phyloP scores from a whole-genome alignment of 805 yeast species.

The Wickerhamiella siamensis region DNA sequence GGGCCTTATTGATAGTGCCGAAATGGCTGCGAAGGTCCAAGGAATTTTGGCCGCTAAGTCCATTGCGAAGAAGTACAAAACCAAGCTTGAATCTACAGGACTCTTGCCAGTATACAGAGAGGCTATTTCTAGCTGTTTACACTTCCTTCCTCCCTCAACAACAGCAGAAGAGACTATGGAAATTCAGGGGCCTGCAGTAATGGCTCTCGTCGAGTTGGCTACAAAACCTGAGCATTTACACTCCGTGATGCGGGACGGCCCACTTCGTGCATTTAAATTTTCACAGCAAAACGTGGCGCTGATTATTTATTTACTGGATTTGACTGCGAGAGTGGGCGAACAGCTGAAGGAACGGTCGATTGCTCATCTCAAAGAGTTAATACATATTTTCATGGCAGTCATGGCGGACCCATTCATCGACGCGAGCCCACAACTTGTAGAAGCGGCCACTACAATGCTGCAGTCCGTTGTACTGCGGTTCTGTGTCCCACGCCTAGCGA shows the following conservation, averaged over 20 bases:
- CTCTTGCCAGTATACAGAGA: slow-evolving; percentile 21
- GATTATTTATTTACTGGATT: slow-evolving; percentile 9
- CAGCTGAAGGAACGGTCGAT: slow-evolving; percentile 13
- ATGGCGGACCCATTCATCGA: slow-evolving; percentile 23
- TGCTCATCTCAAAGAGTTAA: slow-evolving; percentile 17
- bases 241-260: slow-evolving; percentile 19
- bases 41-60: slow-evolving; percentile 14
- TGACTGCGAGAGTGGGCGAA: slow-evolving; percentile 8
- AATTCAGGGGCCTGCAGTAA: slow-evolving; percentile 26
- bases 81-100: slow-evolving; percentile 15
- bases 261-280: slow-evolving; percentile 17
- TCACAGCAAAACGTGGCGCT: slow-evolving; percentile 16
- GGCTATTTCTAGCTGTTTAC: slow-evolving; percentile 18
- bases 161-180: slow-evolving; percentile 10
- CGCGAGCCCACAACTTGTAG: slow-evolving; percentile 12
- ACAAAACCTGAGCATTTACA: slow-evolving; percentile 6
- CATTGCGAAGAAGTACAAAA: slow-evolving; percentile 7
- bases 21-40: slow-evolving; percentile 14
- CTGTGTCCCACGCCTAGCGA: slow-evolving; percentile 18
- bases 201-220: slow-evolving; percentile 32
- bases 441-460: slow-evolving; percentile 8
- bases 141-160: slow-evolving; percentile 24
- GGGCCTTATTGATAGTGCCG: slow-evolving; percentile 20
- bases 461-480: slow-evolving; percentile 6
- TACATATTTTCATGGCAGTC: slow-evolving; percentile 15